Evolutionary conservation across 306 rosid species (phyloP).

Genomic region (Quercus wislizeni): DNA sequence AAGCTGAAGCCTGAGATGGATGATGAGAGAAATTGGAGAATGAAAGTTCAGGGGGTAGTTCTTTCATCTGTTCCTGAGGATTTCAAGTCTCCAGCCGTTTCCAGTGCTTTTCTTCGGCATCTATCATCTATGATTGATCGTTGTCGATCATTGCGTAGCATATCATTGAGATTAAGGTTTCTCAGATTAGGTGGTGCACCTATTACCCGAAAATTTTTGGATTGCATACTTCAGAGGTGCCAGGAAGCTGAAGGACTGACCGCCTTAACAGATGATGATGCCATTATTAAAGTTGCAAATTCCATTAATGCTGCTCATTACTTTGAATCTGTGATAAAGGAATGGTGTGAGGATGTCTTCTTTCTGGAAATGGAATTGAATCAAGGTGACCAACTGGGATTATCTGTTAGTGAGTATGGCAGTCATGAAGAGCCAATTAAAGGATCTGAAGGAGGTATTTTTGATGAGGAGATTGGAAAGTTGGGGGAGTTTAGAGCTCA

Average conservation of each 20-base stretch:
- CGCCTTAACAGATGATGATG: conserved; percentile 80
- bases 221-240: conserved; percentile 67
- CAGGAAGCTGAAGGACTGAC: conserved; percentile 99
- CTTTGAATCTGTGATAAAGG: conserved; percentile 67
- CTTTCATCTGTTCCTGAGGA: conserved; percentile 55
- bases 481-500: conserved; percentile 64
- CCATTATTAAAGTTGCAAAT: conserved; percentile 69
- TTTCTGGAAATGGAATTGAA: conserved; percentile 68
- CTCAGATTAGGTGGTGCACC: conserved; percentile 67
- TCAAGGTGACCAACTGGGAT: conserved; percentile 32
- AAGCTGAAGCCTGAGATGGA: conserved; percentile 57
- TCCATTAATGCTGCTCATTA: conserved; percentile 79
- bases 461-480: conserved; percentile 62
- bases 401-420: conserved; percentile 16
- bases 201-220: conserved; percentile 50
- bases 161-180: conserved; percentile 64
- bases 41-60: conserved; percentile 53
- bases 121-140: conserved; percentile 70
- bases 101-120: conserved; percentile 50
- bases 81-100: conserved; percentile 74
- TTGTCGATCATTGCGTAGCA: conserved; percentile 66
- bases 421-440: conserved; percentile 22
- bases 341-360: conserved; percentile 86
- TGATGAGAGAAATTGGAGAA: conserved; percentile 71
- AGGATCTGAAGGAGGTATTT: conserved; percentile 44